phyloP scores from a whole-genome alignment of 768 basidiomycete species.

The Lactarius pseudohatsudake region DNA sequence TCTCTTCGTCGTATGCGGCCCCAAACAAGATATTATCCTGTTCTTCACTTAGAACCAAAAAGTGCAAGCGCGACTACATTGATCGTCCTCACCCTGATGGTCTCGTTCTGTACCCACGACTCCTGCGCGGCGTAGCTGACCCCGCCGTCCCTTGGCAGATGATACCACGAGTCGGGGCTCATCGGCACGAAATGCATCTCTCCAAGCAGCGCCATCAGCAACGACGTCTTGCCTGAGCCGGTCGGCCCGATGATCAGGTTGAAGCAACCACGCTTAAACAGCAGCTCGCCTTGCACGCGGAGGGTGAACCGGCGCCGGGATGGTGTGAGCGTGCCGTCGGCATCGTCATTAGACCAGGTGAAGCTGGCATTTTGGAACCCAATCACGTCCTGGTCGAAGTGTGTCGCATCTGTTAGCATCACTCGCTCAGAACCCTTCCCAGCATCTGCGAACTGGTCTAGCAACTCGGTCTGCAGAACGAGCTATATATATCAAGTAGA shows the following conservation, averaged over 20 bases:
- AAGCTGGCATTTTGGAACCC: constrained; percentile 57
- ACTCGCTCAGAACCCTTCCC: constrained; percentile 20
- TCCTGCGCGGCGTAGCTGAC: constrained; percentile 84
- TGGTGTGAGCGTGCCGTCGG: constrained; percentile 39
- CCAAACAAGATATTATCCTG: constrained; percentile 57
- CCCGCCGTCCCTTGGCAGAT: constrained; percentile 64
- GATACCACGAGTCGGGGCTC: constrained; percentile 59
- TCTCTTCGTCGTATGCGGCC: constrained; percentile 42
- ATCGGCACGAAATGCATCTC: constrained; percentile 66
- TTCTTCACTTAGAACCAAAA: not conserved
- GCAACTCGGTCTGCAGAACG: constrained; percentile 36
- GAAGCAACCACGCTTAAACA: constrained; percentile 52
- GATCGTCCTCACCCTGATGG: constrained; percentile 50
- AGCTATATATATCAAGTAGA: not conserved
- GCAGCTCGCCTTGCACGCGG: constrained; percentile 49
- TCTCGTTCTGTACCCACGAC: constrained; percentile 83
- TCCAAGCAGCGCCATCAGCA: constrained; percentile 63
- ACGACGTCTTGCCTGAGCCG: constrained; percentile 58
- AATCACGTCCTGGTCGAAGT: constrained; percentile 34
- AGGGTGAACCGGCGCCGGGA: constrained; percentile 50
- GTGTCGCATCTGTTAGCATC: constrained; percentile 25
- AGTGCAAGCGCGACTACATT: not conserved
- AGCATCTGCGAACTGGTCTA: constrained; percentile 33
- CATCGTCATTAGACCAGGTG: constrained; percentile 47
- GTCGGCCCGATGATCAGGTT: constrained; percentile 64